A percentile compares a stretch with the other conserved stretches of the same genome.
These are phyloP conservation scores for Mycena rebaudengoi DNA, from an alignment of 768 basidiomycete species.

Conservation along the genomic window DNA sequence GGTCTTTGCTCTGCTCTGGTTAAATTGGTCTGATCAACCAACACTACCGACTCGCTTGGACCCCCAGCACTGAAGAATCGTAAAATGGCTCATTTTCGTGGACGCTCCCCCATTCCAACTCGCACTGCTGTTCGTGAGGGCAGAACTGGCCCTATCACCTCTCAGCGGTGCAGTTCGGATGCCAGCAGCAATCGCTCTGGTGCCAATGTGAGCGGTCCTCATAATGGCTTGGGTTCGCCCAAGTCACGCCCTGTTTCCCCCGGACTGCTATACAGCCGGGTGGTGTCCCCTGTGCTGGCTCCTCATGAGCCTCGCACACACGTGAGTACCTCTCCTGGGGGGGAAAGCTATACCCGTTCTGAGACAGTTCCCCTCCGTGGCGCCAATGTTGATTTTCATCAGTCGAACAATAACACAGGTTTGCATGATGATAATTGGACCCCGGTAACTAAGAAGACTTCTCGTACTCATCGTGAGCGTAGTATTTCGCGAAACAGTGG, in stretches of 20 bases:
- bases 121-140: slow-evolving; percentile 2
- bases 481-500: not conserved
- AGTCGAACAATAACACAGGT: not conserved
- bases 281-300: not conserved
- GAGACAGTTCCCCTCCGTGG: not conserved
- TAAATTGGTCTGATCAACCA: slow-evolving; percentile 5
- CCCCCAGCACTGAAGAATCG: not conserved
- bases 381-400: not conserved
- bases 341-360: slow-evolving; percentile 3
- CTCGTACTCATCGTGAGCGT: not conserved
- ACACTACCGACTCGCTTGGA: slow-evolving; percentile 2
- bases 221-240: not conserved
- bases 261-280: slow-evolving; percentile 1
- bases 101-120: not conserved
- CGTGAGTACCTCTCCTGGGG: not conserved
- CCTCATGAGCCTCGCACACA: not conserved
- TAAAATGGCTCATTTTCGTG: not conserved
- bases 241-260: not conserved
- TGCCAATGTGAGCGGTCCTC: not conserved
- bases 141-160: not conserved
- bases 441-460: not conserved
- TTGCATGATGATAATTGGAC: not conserved
- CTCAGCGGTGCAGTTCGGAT: not conserved
- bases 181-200: not conserved
- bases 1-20: slow-evolving; percentile 2